Percentiles rank a stretch among this genome's conserved stretches.
phyloP scores from a whole-genome alignment of 768 basidiomycete genomes.

The Rhodocollybia butyracea region DNA sequence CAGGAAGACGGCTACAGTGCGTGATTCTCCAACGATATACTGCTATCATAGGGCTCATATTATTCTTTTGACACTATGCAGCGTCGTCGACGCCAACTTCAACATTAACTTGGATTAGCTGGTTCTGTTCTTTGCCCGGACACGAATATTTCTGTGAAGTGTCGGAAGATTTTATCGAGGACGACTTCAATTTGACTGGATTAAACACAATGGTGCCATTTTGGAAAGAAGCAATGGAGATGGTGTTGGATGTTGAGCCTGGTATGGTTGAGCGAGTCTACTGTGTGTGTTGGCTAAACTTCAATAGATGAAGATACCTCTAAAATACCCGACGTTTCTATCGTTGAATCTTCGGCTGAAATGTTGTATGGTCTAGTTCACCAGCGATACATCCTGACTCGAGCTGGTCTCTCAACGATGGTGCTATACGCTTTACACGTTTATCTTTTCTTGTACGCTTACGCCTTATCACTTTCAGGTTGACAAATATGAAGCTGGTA shows the following conservation, averaged over 20 bases:
- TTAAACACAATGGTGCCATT: conserved; percentile 95
- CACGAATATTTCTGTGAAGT: conserved; percentile 99
- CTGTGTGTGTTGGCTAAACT: conserved; percentile 11
- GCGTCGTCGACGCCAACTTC: conserved; percentile 90
- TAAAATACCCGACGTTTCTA: conserved; percentile 97
- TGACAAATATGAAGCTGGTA: conserved; percentile 90
- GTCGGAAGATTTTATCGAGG: conserved; percentile 98
- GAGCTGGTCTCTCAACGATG: conserved; percentile 93
- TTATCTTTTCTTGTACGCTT: conserved; percentile 5
- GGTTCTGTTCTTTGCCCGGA: conserved; percentile 92
- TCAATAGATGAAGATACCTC: conserved; percentile 79
- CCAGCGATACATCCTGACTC: conserved; percentile 94
- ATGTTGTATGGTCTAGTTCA: conserved; percentile 97
- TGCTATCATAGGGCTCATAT: conserved; percentile 11
- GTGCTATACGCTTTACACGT: conserved; percentile 39
- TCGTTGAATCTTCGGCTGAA: conserved; percentile 96
- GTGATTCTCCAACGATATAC: conserved; percentile 33
- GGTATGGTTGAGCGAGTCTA: conserved; percentile 48
- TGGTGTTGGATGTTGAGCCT: conserved; percentile 99
- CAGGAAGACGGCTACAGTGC: conserved; percentile 78
- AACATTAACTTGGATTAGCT: conserved; percentile 92
- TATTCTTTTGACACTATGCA: conserved; percentile 23
- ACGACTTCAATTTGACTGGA: conserved; percentile 98
- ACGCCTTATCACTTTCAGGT: conserved; percentile 49
- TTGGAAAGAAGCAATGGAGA: conserved; percentile 99